phyloP scores from a whole-genome alignment of 148 eudicot genomes.

The Camellia granthamiana region DNA sequence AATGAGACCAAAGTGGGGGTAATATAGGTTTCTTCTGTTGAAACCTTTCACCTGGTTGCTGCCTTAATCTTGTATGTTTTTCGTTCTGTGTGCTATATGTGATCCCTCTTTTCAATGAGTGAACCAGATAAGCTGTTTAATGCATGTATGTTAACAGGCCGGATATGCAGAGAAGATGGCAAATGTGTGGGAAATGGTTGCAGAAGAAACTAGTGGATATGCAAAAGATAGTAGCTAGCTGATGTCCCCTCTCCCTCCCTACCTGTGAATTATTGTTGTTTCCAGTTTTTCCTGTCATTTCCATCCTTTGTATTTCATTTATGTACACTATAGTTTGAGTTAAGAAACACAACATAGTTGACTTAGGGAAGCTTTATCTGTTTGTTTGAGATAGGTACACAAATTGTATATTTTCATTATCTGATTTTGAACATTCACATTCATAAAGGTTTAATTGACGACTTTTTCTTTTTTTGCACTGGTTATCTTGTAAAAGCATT shows the following conservation, averaged over 20 bases:
- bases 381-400: conserved; percentile 5
- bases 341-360: background rate
- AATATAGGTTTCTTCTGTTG: background rate
- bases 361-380: background rate
- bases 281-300: background rate
- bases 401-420: conserved; percentile 4
- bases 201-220: conserved; percentile 79
- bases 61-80: background rate
- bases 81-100: background rate
- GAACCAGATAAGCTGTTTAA: background rate
- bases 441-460: background rate
- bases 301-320: conserved; percentile 9
- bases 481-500: background rate
- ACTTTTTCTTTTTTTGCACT: background rate
- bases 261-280: background rate
- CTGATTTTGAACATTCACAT: background rate
- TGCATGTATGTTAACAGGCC: conserved; percentile 50
- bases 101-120: conserved; percentile 10
- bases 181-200: conserved; percentile 79
- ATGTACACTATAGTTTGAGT: background rate
- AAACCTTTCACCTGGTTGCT: background rate
- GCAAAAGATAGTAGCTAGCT: conserved; percentile 32
- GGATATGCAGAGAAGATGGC: conserved; percentile 98
- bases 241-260: too few relatives aligned
- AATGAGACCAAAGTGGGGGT: too few relatives aligned